Percentiles rank a stretch among this genome's conserved stretches.
Conservation (phyloP, 2,329 filamentous ascomycete genomes). For the Blastomyces gilchristii region DNA sequence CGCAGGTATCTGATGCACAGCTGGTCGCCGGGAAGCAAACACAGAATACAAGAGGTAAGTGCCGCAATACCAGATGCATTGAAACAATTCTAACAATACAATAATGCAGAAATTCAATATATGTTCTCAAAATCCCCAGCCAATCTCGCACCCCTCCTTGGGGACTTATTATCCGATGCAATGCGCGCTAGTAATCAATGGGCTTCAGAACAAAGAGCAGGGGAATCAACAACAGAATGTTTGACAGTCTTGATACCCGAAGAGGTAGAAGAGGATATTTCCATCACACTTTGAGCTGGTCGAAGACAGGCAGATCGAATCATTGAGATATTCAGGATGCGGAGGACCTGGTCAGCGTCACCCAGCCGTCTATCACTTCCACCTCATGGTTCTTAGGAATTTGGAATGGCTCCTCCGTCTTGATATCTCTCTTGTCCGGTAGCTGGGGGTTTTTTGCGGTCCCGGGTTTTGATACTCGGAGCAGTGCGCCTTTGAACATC, state of each 20-base stretch:
- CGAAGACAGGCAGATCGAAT: background rate
- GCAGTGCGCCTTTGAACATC: too few relatives aligned
- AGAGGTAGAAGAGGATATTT: background rate
- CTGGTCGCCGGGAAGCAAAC: too few relatives aligned
- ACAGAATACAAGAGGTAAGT: background rate
- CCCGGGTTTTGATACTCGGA: too few relatives aligned
- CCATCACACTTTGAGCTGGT: background rate
- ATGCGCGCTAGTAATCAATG: background rate
- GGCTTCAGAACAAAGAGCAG: background rate
- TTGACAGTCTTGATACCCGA: background rate
- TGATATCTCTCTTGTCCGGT: background rate
- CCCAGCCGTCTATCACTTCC: background rate
- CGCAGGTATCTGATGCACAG: too few relatives aligned
- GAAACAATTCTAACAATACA: background rate
- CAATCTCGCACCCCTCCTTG: background rate
- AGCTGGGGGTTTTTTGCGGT: background rate
- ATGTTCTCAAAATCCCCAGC: slow-evolving; percentile 1
- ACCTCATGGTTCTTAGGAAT: background rate
- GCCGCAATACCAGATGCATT: background rate
- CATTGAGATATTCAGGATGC: background rate
- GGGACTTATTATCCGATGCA: background rate
- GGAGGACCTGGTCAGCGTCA: background rate
- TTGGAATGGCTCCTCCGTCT: background rate
- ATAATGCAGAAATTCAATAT: background rate
- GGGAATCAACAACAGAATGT: background rate